Evolutionary conservation across 2,329 filamentous ascomycete species (phyloP).

Genomic region (Allantophomopsis lycopodina): DNA sequence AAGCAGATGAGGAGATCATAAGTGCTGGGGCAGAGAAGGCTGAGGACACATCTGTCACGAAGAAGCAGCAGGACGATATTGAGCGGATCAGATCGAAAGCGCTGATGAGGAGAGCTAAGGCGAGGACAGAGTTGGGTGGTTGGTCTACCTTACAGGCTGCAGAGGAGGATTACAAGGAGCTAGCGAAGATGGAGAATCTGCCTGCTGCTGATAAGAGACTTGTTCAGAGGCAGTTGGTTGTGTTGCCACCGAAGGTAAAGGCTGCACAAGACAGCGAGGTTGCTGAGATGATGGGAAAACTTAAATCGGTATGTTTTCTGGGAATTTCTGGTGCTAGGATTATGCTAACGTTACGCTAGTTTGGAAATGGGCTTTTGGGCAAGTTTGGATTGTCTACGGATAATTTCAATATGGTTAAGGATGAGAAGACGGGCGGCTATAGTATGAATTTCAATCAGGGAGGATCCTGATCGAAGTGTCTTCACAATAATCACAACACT

Average conservation of each 20-base stretch:
- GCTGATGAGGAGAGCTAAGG: constrained; percentile 37
- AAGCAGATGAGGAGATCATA: constrained; percentile 45
- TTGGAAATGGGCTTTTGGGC: constrained; percentile 84
- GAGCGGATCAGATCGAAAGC: constrained; percentile 70
- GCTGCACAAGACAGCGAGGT: constrained; percentile 77
- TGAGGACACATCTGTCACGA: constrained; percentile 16
- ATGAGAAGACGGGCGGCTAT: constrained; percentile 80
- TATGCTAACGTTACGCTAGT: constrained; percentile 20
- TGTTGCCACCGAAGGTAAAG: constrained; percentile 56
- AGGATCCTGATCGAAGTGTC: constrained; percentile 5
- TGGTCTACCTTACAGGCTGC: constrained; percentile 74
- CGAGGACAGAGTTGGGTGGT: constrained; percentile 51
- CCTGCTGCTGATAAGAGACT: constrained; percentile 51
- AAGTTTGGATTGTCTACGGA: constrained; percentile 90
- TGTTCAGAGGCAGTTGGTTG: constrained; percentile 50
- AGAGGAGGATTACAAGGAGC: constrained; percentile 62
- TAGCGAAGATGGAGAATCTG: constrained; percentile 47
- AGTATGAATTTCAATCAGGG: constrained; percentile 66
- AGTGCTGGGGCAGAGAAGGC: constrained; percentile 41
- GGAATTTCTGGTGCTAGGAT: neutral
- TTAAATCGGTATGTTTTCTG: constrained; percentile 53
- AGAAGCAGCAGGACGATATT: constrained; percentile 44
- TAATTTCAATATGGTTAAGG: constrained; percentile 89
- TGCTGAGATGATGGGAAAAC: constrained; percentile 93
- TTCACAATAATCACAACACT: too few species aligned